A percentile compares a stretch with the other conserved stretches of the same genome.
phyloP scores from a whole-genome alignment of 306 rosid species.

The Prinsepia uniflora region DNA sequence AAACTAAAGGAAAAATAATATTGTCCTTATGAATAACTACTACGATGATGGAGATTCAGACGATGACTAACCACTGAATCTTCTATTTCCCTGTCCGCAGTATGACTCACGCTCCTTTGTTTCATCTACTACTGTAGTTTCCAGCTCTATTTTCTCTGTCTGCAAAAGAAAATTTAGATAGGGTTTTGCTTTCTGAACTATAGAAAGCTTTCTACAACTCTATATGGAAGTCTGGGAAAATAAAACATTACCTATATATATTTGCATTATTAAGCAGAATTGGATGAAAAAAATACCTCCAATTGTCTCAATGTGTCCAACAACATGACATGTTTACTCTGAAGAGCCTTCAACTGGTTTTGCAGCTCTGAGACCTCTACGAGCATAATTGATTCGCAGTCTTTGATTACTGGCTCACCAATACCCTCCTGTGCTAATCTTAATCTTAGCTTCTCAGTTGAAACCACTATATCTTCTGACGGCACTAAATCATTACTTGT shows the following conservation, averaged over 20 bases:
- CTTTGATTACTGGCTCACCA: conserved; percentile 58
- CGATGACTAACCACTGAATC: conserved; percentile 79
- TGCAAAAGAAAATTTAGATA: conserved; percentile 31
- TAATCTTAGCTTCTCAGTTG: conserved; percentile 81
- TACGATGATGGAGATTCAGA: conserved; percentile 9
- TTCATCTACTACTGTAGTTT: conserved; percentile 97
- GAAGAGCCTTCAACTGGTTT: conserved; percentile 72
- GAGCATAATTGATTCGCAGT: conserved; percentile 88
- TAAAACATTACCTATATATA: not conserved
- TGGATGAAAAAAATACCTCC: conserved; percentile 58
- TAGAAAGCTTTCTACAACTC: not conserved
- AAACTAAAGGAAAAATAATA: not conserved
- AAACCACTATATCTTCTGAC: conserved; percentile 73
- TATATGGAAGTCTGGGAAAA: not conserved
- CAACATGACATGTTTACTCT: conserved; percentile 67
- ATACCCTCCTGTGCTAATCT: conserved; percentile 80
- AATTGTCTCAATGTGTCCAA: conserved; percentile 76
- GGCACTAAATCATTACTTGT: conserved; percentile 69
- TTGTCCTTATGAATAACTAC: not conserved
- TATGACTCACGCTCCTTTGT: conserved; percentile 96
- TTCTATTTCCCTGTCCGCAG: conserved; percentile 83
- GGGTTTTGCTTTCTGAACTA: not conserved
- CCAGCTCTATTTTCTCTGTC: conserved; percentile 97
- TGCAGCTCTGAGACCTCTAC: conserved; percentile 81
- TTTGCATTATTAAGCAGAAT: not conserved